Conservation (phyloP, 192 early-diverging fungal species). For the Backusella parvicylindrica region DNA sequence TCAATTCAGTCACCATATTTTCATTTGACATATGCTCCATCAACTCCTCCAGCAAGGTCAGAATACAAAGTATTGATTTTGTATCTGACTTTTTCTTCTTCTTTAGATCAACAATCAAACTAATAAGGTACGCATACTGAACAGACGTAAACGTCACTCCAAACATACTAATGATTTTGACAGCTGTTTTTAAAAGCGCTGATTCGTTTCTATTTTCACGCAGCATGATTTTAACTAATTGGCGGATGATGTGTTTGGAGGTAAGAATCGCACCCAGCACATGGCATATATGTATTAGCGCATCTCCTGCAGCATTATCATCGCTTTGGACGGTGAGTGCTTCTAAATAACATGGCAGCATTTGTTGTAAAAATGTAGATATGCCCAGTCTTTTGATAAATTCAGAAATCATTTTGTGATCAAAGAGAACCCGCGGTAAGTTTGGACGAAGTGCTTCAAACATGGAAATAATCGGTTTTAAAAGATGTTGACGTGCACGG, state of each 20-base stretch:
- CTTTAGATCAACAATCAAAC: slow-evolving; percentile 23
- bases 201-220: slow-evolving; percentile 29
- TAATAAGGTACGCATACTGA: slow-evolving; percentile 51
- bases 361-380: slow-evolving; percentile 48
- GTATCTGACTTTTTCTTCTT: slow-evolving; percentile 13
- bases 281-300: slow-evolving; percentile 48
- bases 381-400: slow-evolving; percentile 50
- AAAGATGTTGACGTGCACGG: slow-evolving; percentile 39
- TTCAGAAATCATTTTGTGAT: slow-evolving; percentile 33
- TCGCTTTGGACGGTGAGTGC: slow-evolving; percentile 41
- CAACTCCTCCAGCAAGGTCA: slow-evolving; percentile 32
- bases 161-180: slow-evolving; percentile 47
- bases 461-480: slow-evolving; percentile 57
- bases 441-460: slow-evolving; percentile 53
- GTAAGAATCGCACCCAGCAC: slow-evolving; percentile 53
- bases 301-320: slow-evolving; percentile 38
- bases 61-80: slow-evolving; percentile 28
- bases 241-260: slow-evolving; percentile 54
- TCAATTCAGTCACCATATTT: slow-evolving; percentile 33
- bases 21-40: slow-evolving; percentile 29
- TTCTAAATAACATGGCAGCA: slow-evolving; percentile 56
- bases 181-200: slow-evolving; percentile 24
- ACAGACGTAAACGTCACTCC: slow-evolving; percentile 56
- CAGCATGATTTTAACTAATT: slow-evolving; percentile 47
- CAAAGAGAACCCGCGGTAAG: slow-evolving; percentile 43